These are phyloP conservation scores for Rhododendron ferrugineum DNA, from an alignment of 148 eudicot genomes.

Conservation along the genomic window DNA sequence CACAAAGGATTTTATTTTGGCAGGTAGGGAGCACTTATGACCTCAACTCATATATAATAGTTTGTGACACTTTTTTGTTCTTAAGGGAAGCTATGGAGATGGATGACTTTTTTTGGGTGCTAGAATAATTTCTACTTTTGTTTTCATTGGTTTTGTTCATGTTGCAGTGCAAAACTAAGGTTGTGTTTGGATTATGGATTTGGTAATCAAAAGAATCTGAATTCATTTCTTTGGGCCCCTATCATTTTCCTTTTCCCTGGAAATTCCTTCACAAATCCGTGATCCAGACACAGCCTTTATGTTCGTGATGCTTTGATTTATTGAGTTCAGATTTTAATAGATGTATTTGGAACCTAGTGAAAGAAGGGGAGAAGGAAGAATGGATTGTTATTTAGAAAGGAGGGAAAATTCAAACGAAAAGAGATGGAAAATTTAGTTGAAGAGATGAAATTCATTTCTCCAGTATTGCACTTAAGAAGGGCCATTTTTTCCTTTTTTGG, in stretches of 20 bases:
- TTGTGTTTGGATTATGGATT: neutral
- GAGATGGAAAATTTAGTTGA: neutral
- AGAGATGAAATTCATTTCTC: neutral
- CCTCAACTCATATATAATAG: neutral
- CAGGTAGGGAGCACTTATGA: constrained; percentile 42
- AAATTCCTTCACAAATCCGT: neutral
- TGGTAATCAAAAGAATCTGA: neutral
- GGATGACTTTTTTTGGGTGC: neutral
- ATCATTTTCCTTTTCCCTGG: neutral
- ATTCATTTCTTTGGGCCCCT: neutral
- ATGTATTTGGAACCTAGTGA: neutral
- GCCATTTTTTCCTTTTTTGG: neutral
- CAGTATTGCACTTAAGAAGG: neutral
- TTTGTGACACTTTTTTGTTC: neutral
- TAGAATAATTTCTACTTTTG: neutral
- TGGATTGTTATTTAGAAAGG: neutral
- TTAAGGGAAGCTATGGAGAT: neutral
- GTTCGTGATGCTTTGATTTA: neutral
- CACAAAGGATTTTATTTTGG: constrained; percentile 89
- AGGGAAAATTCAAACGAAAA: neutral
- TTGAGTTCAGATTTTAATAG: neutral
- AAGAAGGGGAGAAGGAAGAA: neutral
- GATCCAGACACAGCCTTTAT: neutral
- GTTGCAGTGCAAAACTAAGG: neutral
- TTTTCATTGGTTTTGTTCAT: neutral